A percentile compares a stretch with the other conserved stretches of the same genome.
Conservation (phyloP, 192 early-diverging fungal species). For the Coemansia sp. region DNA sequence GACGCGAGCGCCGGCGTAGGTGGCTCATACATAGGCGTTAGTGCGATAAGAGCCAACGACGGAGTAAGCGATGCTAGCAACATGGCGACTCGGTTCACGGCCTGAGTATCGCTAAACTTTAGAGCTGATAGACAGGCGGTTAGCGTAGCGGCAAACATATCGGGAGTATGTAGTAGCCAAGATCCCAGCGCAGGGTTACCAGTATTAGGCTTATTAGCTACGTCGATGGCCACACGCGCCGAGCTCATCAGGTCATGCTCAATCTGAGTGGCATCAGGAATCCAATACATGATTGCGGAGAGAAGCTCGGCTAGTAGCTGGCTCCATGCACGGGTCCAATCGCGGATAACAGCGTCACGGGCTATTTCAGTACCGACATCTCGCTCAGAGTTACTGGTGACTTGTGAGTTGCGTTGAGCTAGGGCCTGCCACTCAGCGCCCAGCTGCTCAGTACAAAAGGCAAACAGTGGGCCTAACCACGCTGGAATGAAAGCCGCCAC, state of each 20-base stretch:
- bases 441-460: constrained; percentile 21
- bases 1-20: constrained; percentile 39
- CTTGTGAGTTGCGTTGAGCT: neutral
- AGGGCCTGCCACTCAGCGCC: constrained; percentile 24
- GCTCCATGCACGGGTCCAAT: constrained; percentile 47
- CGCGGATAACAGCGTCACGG: constrained; percentile 33
- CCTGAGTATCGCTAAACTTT: constrained; percentile 19
- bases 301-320: constrained; percentile 24
- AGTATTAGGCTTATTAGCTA: neutral
- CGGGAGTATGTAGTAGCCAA: constrained; percentile 9
- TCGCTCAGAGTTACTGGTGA: neutral
- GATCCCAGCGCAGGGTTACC: constrained; percentile 11
- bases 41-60: constrained; percentile 16
- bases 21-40: constrained; percentile 27
- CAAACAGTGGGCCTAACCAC: constrained; percentile 39
- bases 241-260: constrained; percentile 31
- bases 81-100: constrained; percentile 8
- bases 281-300: neutral
- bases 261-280: constrained; percentile 38
- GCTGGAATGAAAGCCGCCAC: constrained; percentile 14
- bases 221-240: constrained; percentile 3
- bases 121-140: constrained; percentile 10
- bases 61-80: constrained; percentile 21
- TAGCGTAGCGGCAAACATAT: constrained; percentile 14
- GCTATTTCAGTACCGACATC: constrained; percentile 32